phyloP scores from a whole-genome alignment of 2,329 filamentous ascomycete genomes.

The Arthrobotrys sinensis region DNA sequence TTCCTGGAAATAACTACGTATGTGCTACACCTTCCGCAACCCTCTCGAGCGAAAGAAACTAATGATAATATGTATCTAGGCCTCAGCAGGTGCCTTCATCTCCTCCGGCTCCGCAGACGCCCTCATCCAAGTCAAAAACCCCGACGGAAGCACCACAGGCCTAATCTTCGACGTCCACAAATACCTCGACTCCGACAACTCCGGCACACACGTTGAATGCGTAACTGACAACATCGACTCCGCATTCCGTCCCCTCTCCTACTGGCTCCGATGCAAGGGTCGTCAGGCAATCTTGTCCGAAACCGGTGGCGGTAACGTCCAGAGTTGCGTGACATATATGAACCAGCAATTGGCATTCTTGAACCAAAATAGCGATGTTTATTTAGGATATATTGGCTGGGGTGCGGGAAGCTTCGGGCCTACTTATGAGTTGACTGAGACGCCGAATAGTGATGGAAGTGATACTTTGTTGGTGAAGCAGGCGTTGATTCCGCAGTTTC shows the following conservation, averaged over 20 bases:
- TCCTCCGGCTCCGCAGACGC: slow-evolving; percentile 71
- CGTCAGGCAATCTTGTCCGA: slow-evolving; percentile 67
- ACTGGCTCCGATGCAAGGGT: slow-evolving; percentile 66
- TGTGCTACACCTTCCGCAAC: slow-evolving; percentile 62
- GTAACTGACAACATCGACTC: slow-evolving; percentile 68
- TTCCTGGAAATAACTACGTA: slow-evolving; percentile 76
- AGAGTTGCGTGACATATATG: slow-evolving; percentile 65
- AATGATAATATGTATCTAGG: slow-evolving; percentile 8
- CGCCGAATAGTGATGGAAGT: slow-evolving; percentile 32
- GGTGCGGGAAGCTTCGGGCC: slow-evolving; percentile 62
- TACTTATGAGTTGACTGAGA: slow-evolving; percentile 36
- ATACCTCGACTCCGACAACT: slow-evolving; percentile 75
- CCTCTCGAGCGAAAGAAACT: neutral
- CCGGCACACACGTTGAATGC: slow-evolving; percentile 72
- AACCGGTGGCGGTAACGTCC: slow-evolving; percentile 67
- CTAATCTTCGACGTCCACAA: slow-evolving; percentile 76
- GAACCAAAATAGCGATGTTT: slow-evolving; percentile 65
- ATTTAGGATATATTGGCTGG: slow-evolving; percentile 65
- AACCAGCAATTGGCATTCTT: slow-evolving; percentile 65
- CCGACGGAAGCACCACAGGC: slow-evolving; percentile 72
- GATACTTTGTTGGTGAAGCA: slow-evolving; percentile 39
- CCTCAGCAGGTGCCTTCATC: slow-evolving; percentile 70
- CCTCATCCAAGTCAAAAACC: slow-evolving; percentile 73
- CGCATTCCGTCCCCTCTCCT: slow-evolving; percentile 66
- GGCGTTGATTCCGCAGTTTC: slow-evolving; percentile 45